These are phyloP conservation scores for Thalassiosira hispida DNA, from an alignment of 352 stramenopile species.

Conservation along the genomic window DNA sequence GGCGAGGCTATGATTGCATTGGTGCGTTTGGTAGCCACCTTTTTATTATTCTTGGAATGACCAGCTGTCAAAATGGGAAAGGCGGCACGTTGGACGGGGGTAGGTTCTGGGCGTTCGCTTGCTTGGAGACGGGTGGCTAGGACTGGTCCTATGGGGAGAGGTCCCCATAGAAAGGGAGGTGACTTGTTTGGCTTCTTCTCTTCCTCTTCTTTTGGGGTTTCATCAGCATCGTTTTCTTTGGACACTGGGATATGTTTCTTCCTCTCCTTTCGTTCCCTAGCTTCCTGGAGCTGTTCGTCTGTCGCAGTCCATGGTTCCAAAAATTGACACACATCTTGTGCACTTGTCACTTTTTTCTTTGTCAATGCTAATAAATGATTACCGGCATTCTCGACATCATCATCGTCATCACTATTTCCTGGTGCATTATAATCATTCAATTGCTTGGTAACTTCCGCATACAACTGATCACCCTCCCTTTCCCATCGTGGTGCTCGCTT, in stretches of 20 bases:
- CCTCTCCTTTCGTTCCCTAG: background rate
- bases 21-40: conserved; percentile 22
- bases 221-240: background rate
- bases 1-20: conserved; percentile 63
- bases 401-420: conserved; percentile 6
- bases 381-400: conserved; percentile 16
- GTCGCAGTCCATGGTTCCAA: conserved; percentile 28
- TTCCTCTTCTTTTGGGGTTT: background rate
- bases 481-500: conserved; percentile 72
- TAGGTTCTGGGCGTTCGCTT: conserved; percentile 44
- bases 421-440: background rate
- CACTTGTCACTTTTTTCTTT: conserved; percentile 4
- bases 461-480: conserved; percentile 72
- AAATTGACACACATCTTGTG: conserved; percentile 30
- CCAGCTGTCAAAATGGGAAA: conserved; percentile 56
- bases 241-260: conserved; percentile 8
- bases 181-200: conserved; percentile 7
- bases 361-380: conserved; percentile 5
- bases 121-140: conserved; percentile 44
- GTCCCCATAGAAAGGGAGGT: conserved; percentile 64
- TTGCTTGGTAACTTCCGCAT: conserved; percentile 46
- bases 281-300: background rate
- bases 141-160: conserved; percentile 62
- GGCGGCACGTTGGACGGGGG: conserved; percentile 61
- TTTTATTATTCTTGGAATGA: background rate